A percentile compares a stretch with the other conserved stretches of the same genome.
Evolutionary conservation across 2,329 filamentous ascomycete genomes (phyloP).

Genomic region (Orbilia ellipsospora): DNA sequence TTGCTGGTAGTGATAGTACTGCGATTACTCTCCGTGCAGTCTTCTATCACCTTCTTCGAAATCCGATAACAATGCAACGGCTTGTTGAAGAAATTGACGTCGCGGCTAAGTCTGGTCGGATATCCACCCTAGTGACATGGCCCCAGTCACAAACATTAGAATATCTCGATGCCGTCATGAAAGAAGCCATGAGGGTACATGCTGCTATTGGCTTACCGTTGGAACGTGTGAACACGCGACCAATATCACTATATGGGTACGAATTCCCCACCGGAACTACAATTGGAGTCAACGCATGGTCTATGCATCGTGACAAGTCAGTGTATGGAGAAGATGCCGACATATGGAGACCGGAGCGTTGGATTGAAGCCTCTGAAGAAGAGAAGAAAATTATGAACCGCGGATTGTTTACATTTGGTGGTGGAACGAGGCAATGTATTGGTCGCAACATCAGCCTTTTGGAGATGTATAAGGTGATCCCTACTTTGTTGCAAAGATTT

Average conservation of each 20-base stretch:
- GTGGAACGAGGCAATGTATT: slow-evolving; percentile 55
- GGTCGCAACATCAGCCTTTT: slow-evolving; percentile 58
- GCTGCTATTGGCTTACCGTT: slow-evolving; percentile 78
- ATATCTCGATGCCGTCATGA: slow-evolving; percentile 81
- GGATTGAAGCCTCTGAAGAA: slow-evolving; percentile 38
- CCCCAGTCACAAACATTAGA: slow-evolving; percentile 66
- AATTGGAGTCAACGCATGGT: slow-evolving; percentile 65
- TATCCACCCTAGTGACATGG: slow-evolving; percentile 58
- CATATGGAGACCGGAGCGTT: slow-evolving; percentile 62
- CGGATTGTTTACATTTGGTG: slow-evolving; percentile 44
- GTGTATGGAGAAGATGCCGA: slow-evolving; percentile 64
- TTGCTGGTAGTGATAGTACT: slow-evolving; percentile 63
- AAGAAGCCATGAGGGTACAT: slow-evolving; percentile 81
- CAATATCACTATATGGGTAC: slow-evolving; percentile 61
- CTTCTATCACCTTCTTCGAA: slow-evolving; percentile 62
- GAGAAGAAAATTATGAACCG: slow-evolving; percentile 50
- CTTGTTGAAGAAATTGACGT: slow-evolving; percentile 63
- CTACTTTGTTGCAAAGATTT: slow-evolving; percentile 38
- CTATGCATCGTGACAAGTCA: slow-evolving; percentile 63
- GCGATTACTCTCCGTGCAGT: slow-evolving; percentile 63
- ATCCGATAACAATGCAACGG: slow-evolving; percentile 60
- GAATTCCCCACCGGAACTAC: slow-evolving; percentile 64
- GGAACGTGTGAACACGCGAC: slow-evolving; percentile 72
- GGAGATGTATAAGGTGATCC: slow-evolving; percentile 58
- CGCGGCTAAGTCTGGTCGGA: slow-evolving; percentile 15